Conservation (phyloP, 1,284 basidiomycete species). For the Cutaneotrichosporon mucoides region DNA sequence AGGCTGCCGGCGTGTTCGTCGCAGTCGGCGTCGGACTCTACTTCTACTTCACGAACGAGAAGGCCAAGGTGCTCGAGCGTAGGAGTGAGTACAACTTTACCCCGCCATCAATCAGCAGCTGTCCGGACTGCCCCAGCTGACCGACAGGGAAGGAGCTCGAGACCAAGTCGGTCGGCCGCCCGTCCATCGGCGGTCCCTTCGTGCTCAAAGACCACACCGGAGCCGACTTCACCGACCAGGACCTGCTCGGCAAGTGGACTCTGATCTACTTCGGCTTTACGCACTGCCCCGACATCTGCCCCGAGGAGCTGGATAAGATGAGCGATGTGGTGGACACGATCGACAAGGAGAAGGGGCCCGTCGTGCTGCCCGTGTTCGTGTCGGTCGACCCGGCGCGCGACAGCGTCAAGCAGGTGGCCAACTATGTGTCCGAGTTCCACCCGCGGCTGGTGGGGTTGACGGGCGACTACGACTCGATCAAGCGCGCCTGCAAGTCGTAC, state of each 20-base stretch:
- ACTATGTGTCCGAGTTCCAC: conserved; percentile 75
- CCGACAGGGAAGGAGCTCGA: conserved; percentile 62
- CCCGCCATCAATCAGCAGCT: no score
- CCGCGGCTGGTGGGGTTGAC: conserved; percentile 82
- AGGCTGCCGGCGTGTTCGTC: conserved; percentile 76
- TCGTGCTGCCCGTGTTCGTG: conserved; percentile 81
- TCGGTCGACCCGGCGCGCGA: conserved; percentile 95
- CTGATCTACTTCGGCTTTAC: conserved; percentile 97
- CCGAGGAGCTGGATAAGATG: conserved; percentile 97
- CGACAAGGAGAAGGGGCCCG: conserved; percentile 64
- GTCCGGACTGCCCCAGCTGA: no score
- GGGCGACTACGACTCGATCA: conserved; percentile 79
- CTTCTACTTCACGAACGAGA: conserved; percentile 85
- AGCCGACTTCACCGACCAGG: conserved; percentile 71
- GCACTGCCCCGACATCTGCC: conserved; percentile 98
- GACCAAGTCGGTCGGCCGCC: conserved; percentile 55
- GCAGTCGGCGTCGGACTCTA: conserved; percentile 75
- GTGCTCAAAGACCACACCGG: conserved; percentile 64
- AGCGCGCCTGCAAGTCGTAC: conserved; percentile 87
- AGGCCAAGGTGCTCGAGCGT: conserved; percentile 68
- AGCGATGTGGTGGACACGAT: conserved; percentile 65
- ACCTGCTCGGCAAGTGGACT: conserved; percentile 75
- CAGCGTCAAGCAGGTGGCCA: conserved; percentile 56
- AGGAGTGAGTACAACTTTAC: conserved; percentile 61
- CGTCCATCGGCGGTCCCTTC: conserved; percentile 90